A percentile compares a stretch with the other conserved stretches of the same genome.
These are phyloP conservation scores for Schizosaccharomyces cryophilus DNA, from an alignment of 805 yeast species.

Conservation along the genomic window DNA sequence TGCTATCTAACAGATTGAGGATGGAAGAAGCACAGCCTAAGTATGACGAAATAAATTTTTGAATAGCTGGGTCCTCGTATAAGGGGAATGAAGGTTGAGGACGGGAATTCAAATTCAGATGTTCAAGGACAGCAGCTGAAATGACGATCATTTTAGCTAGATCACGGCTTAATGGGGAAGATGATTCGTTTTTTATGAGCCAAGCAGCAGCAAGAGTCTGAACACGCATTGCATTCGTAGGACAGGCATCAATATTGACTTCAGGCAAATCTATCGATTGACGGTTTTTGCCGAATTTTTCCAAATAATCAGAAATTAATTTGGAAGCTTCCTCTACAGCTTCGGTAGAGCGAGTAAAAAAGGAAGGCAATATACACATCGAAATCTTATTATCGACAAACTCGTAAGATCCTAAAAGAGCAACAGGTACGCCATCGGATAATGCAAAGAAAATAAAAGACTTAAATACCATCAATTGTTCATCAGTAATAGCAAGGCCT, in stretches of 20 bases:
- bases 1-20: not conserved
- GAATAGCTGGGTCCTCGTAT: not conserved
- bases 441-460: not conserved
- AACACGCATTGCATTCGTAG: not conserved
- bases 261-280: not conserved
- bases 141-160: not conserved
- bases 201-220: not conserved
- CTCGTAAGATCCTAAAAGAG: not conserved
- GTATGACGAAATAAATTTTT: not conserved
- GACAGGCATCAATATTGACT: not conserved
- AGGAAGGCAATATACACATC: not conserved
- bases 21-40: not conserved
- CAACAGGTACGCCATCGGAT: not conserved
- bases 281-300: not conserved
- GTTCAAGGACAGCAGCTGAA: not conserved
- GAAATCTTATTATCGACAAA: not conserved
- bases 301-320: not conserved
- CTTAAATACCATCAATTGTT: not conserved
- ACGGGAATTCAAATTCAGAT: not conserved
- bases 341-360: not conserved
- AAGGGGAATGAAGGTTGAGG: not conserved
- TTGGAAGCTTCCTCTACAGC: not conserved
- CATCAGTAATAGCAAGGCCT: not conserved
- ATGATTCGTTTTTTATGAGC: not conserved
- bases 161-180: not conserved